Percentiles rank a stretch among this genome's conserved stretches.
Evolutionary conservation across 768 basidiomycete species (phyloP).

Genomic region (Cystobasidium onofrii): DNA sequence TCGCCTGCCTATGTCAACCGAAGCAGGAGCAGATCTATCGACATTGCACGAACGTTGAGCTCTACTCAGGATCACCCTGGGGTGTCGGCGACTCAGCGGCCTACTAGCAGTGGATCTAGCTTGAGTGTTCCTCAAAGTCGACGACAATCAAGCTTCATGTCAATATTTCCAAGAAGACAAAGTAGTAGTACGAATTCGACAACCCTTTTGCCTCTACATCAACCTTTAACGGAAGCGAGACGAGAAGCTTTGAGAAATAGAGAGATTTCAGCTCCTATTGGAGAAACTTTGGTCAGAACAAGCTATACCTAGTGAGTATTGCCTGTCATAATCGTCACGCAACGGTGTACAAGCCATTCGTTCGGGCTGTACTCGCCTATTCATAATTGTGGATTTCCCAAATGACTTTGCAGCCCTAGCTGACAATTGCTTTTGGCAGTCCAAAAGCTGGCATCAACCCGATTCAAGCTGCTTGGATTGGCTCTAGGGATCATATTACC

Average conservation of each 20-base stretch:
- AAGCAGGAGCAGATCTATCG: slow-evolving; percentile 14
- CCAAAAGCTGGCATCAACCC: slow-evolving; percentile 20
- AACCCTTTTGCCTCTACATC: background rate
- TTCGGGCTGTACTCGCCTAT: no score
- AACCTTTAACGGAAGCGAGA: background rate
- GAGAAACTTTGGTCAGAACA: slow-evolving; percentile 16
- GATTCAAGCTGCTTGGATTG: slow-evolving; percentile 23
- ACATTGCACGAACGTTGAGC: background rate
- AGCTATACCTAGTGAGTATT: slow-evolving; percentile 5
- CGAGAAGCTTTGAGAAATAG: slow-evolving; percentile 16
- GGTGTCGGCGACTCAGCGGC: background rate
- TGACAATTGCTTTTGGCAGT: no score
- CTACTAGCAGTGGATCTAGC: background rate
- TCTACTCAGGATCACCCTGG: background rate
- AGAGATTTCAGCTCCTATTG: slow-evolving; percentile 23
- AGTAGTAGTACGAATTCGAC: background rate
- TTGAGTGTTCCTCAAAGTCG: background rate
- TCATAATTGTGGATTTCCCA: no score
- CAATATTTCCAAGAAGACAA: background rate
- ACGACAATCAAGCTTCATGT: background rate
- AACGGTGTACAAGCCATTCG: no score
- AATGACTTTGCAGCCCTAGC: background rate
- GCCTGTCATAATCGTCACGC: no score
- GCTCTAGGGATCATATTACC: background rate
- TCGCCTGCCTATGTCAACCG: slow-evolving; percentile 21